Evolutionary conservation across 1,284 basidiomycete genomes (phyloP).

Genomic region (Cutaneotrichosporon curvatum): DNA sequence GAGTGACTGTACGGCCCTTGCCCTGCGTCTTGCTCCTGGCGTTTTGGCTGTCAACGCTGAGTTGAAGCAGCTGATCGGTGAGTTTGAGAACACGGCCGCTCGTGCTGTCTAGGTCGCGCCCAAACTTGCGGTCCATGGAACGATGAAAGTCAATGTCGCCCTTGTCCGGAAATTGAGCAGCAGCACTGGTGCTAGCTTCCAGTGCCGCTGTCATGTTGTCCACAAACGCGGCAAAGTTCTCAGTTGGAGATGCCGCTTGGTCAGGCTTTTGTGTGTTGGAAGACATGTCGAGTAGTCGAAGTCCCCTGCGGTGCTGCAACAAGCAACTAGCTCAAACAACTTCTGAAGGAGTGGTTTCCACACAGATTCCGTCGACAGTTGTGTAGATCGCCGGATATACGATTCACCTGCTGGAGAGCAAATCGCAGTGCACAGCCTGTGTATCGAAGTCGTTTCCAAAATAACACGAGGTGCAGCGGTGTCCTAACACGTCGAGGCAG

Average conservation of each 20-base stretch:
- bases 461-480: too few species aligned
- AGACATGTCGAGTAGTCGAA: background rate
- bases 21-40: constrained; percentile 46
- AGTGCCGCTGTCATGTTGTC: constrained; percentile 34
- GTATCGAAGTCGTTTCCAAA: too few species aligned
- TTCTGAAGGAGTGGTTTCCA: background rate
- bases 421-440: too few species aligned
- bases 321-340: background rate
- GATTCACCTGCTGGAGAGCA: too few species aligned
- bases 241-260: constrained; percentile 4
- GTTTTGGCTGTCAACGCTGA: constrained; percentile 48
- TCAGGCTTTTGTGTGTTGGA: background rate
- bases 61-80: constrained; percentile 57
- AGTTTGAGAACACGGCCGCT: constrained; percentile 45
- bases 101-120: constrained; percentile 43
- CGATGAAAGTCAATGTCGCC: constrained; percentile 74
- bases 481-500: too few species aligned
- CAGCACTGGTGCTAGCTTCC: constrained; percentile 36
- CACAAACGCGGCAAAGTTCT: constrained; percentile 27
- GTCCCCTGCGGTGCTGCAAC: background rate
- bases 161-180: constrained; percentile 42
- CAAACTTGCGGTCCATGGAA: constrained; percentile 67
- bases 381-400: too few species aligned
- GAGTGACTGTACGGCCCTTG: constrained; percentile 12
- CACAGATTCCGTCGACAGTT: too few species aligned